These are phyloP conservation scores for Syzygium aromaticum DNA, from an alignment of 345 rosid genomes.

Conservation along the genomic window DNA sequence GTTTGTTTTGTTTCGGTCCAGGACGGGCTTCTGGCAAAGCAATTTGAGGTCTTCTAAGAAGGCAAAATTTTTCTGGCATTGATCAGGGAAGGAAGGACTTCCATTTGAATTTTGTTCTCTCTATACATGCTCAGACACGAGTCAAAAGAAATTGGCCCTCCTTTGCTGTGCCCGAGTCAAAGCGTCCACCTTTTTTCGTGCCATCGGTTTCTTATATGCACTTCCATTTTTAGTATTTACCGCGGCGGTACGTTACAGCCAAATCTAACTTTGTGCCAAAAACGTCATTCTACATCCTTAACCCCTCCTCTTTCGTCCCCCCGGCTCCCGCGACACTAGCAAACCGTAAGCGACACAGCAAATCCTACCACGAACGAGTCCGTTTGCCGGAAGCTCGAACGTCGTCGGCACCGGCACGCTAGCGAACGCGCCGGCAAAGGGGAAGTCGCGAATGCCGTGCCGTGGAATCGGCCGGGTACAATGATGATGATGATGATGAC, in stretches of 20 bases:
- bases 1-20: background rate
- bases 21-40: background rate
- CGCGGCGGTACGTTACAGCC: too few relatives aligned
- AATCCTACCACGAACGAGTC: background rate
- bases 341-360: too few relatives aligned
- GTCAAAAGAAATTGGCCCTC: background rate
- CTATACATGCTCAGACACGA: background rate
- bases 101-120: background rate
- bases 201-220: background rate
- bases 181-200: background rate
- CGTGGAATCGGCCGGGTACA: too few relatives aligned
- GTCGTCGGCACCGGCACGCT: too few relatives aligned
- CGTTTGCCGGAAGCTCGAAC: too few relatives aligned
- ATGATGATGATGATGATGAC: background rate
- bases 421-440: too few relatives aligned
- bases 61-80: background rate
- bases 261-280: background rate
- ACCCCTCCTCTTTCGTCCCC: rapidly evolving
- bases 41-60: background rate
- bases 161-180: background rate
- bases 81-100: background rate
- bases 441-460: too few relatives aligned
- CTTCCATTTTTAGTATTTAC: background rate
- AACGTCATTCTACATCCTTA: background rate
- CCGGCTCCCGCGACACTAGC: too few relatives aligned